phyloP scores from a whole-genome alignment of 768 basidiomycete genomes.

The Suillus plorans region DNA sequence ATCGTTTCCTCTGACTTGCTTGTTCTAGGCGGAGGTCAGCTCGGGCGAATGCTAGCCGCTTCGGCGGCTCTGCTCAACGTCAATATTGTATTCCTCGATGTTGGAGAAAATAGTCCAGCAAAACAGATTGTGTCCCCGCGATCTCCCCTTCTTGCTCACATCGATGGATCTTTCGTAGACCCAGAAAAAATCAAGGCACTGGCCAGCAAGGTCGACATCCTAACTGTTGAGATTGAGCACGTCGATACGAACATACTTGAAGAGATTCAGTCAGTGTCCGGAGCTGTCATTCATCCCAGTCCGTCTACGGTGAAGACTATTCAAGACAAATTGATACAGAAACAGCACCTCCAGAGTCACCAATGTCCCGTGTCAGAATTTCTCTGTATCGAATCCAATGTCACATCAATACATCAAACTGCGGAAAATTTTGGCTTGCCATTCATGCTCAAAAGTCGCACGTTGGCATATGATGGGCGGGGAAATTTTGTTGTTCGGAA shows the following conservation, averaged over 20 bases:
- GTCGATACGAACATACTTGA: slow-evolving; percentile 78
- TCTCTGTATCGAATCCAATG: slow-evolving; percentile 52
- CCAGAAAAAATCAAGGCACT: slow-evolving; percentile 76
- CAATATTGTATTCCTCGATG: slow-evolving; percentile 81
- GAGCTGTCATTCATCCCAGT: slow-evolving; percentile 63
- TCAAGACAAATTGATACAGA: slow-evolving; percentile 74
- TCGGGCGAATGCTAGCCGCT: slow-evolving; percentile 94
- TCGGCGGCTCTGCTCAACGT: slow-evolving; percentile 88
- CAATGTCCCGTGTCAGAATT: slow-evolving; percentile 61
- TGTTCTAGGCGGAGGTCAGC: slow-evolving; percentile 84
- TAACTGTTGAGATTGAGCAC: slow-evolving; percentile 98
- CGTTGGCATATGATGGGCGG: slow-evolving; percentile 92
- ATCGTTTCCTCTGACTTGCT: neutral
- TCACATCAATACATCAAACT: slow-evolving; percentile 51
- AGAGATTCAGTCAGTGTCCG: slow-evolving; percentile 30
- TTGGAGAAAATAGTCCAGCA: slow-evolving; percentile 77
- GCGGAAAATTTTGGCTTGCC: slow-evolving; percentile 71
- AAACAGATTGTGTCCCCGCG: slow-evolving; percentile 78
- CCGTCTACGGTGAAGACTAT: slow-evolving; percentile 83
- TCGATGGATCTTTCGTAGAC: slow-evolving; percentile 89
- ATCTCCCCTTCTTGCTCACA: slow-evolving; percentile 51
- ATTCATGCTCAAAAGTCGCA: slow-evolving; percentile 95
- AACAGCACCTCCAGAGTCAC: slow-evolving; percentile 50
- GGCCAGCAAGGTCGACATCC: slow-evolving; percentile 75
- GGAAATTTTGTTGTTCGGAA: slow-evolving; percentile 83